Conservation (phyloP, 768 basidiomycete genomes). For the Filobasidium wieringae region DNA sequence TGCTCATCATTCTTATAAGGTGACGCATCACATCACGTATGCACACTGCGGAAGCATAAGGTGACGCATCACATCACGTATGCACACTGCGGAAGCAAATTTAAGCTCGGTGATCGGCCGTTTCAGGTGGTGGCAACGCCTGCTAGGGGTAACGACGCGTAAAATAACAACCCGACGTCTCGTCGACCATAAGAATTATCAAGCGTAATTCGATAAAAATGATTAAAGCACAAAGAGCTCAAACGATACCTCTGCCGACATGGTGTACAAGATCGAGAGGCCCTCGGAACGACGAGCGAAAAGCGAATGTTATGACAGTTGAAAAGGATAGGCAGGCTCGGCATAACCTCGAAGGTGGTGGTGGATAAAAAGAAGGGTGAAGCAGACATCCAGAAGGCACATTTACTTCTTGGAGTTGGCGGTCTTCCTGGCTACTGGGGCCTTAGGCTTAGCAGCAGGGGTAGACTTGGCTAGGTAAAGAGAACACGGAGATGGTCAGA, state of each 20-base stretch:
- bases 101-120: too few relatives aligned
- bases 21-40: too few relatives aligned
- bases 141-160: too few relatives aligned
- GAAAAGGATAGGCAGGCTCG: background rate
- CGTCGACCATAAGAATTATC: too few relatives aligned
- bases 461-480: constrained; percentile 23
- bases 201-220: too few relatives aligned
- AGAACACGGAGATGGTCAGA: background rate
- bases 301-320: background rate
- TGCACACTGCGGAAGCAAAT: too few relatives aligned
- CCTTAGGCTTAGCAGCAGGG: constrained; percentile 29
- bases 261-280: constrained; percentile 3
- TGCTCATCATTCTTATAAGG: too few relatives aligned
- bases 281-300: constrained; percentile 1
- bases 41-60: too few relatives aligned
- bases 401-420: constrained; percentile 9
- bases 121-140: too few relatives aligned
- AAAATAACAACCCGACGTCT: too few relatives aligned
- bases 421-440: constrained; percentile 19
- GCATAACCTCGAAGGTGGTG: background rate
- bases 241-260: background rate
- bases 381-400: background rate
- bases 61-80: too few relatives aligned
- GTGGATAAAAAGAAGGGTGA: background rate
- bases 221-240: too few relatives aligned